These are phyloP conservation scores for Magnaporthiopsis incrustans DNA, from an alignment of 2,329 filamentous ascomycete species.

Conservation along the genomic window DNA sequence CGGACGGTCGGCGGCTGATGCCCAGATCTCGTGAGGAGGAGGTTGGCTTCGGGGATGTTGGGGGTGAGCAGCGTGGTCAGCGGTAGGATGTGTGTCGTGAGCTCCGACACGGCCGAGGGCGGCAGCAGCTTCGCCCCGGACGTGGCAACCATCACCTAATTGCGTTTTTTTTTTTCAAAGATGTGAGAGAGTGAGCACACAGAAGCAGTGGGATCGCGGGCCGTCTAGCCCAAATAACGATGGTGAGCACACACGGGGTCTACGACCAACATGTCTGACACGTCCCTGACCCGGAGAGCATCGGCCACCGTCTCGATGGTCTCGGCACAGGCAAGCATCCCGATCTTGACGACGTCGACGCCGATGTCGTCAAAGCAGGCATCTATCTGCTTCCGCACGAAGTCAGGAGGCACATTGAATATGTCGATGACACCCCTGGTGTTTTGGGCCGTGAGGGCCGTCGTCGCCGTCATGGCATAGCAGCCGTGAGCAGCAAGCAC, in stretches of 20 bases:
- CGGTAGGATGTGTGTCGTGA: constrained; percentile 55
- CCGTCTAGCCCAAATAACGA: background rate
- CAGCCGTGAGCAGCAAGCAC: constrained; percentile 85
- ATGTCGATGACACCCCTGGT: constrained; percentile 77
- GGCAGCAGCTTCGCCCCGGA: constrained; percentile 66
- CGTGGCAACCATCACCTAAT: constrained; percentile 83
- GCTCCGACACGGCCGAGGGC: constrained; percentile 50
- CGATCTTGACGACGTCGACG: constrained; percentile 86
- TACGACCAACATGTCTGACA: constrained; percentile 51
- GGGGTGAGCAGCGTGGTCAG: constrained; percentile 64
- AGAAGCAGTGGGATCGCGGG: no score
- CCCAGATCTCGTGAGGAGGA: constrained; percentile 51
- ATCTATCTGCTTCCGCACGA: constrained; percentile 79
- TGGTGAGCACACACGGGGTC: constrained; percentile 55
- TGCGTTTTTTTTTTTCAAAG: background rate
- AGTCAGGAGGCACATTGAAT: constrained; percentile 67
- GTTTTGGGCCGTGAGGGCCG: constrained; percentile 93
- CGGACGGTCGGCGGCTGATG: constrained; percentile 32
- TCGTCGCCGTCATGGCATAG: constrained; percentile 94
- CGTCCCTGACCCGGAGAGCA: constrained; percentile 48
- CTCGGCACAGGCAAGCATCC: constrained; percentile 65
- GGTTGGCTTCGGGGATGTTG: constrained; percentile 66
- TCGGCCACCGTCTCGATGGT: constrained; percentile 63
- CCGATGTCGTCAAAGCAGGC: constrained; percentile 77
- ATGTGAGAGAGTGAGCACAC: background rate